These are phyloP conservation scores for Astrephomene gubernaculifera DNA, from an alignment of 139 green algal species.

Conservation along the genomic window DNA sequence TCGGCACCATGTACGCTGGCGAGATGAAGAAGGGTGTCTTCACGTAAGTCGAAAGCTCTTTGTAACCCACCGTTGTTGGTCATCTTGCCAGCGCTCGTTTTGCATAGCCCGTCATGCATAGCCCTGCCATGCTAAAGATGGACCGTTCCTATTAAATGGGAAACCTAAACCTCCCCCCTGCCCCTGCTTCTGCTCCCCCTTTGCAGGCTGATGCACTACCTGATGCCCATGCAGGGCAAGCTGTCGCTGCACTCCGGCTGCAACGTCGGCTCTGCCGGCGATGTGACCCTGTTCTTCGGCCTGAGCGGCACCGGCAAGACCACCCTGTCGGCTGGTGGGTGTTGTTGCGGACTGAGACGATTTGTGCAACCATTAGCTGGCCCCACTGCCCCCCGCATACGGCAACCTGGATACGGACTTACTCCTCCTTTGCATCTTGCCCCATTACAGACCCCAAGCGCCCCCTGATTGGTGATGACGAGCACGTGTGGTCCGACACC, in stretches of 20 bases:
- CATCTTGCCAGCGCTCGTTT: not conserved
- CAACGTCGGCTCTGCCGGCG: constrained; percentile 80
- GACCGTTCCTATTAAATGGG: too few species aligned
- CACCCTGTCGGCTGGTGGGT: constrained; percentile 66
- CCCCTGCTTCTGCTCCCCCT: not conserved
- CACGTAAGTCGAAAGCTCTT: constrained; percentile 39
- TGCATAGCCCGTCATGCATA: not conserved
- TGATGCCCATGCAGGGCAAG: constrained; percentile 87
- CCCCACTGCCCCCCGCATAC: not conserved
- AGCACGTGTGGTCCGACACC: constrained; percentile 92
- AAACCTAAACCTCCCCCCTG: not conserved
- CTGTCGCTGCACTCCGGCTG: constrained; percentile 93
- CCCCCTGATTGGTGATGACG: constrained; percentile 93
- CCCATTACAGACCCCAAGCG: constrained; percentile 74
- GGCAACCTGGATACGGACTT: too few species aligned
- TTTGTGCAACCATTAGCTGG: not conserved
- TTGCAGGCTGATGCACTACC: constrained; percentile 90
- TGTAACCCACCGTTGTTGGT: not conserved
- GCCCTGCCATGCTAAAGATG: too few species aligned
- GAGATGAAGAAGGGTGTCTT: constrained; percentile 97
- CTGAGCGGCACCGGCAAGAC: constrained; percentile 89
- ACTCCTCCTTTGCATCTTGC: not conserved
- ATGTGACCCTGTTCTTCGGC: constrained; percentile 91
- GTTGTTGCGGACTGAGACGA: not conserved
- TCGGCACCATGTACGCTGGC: constrained; percentile 93